These are phyloP conservation scores for Verticillium dahliae DNA, from an alignment of 2,329 filamentous ascomycete genomes.

Conservation along the genomic window DNA sequence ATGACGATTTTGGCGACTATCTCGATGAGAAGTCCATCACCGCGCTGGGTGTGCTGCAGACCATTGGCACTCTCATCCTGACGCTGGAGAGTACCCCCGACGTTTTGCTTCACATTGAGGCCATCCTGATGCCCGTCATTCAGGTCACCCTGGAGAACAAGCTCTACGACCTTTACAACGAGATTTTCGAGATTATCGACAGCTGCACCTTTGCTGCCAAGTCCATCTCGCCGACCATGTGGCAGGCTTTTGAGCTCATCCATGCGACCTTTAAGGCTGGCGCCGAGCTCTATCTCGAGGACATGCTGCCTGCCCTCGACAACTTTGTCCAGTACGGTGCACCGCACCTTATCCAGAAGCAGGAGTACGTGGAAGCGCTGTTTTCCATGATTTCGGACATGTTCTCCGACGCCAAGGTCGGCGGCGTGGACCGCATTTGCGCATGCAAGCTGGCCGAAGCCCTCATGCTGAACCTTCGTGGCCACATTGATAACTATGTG, in stretches of 20 bases:
- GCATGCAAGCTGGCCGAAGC: slow-evolving; percentile 96
- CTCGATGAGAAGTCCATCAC: slow-evolving; percentile 98
- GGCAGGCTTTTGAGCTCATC: slow-evolving; percentile 95
- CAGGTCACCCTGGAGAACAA: slow-evolving; percentile 96
- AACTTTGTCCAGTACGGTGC: slow-evolving; percentile 96
- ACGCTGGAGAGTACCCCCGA: slow-evolving; percentile 96
- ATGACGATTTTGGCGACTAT: slow-evolving; percentile 81
- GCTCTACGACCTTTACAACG: slow-evolving; percentile 95
- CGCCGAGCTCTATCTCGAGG: slow-evolving; percentile 93
- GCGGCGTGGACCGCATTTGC: slow-evolving; percentile 90
- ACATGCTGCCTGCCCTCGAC: slow-evolving; percentile 96
- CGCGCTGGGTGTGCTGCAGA: slow-evolving; percentile 90
- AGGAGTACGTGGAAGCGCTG: slow-evolving; percentile 78
- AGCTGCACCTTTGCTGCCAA: slow-evolving; percentile 98
- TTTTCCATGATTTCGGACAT: slow-evolving; percentile 94
- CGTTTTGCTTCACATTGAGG: slow-evolving; percentile 88
- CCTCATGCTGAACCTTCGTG: slow-evolving; percentile 91
- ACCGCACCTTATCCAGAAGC: slow-evolving; percentile 72
- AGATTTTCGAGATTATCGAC: slow-evolving; percentile 98
- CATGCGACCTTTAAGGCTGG: slow-evolving; percentile 96
- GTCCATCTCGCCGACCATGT: slow-evolving; percentile 93
- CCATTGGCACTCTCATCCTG: slow-evolving; percentile 93
- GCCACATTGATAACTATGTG: slow-evolving; percentile 81
- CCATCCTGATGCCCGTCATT: slow-evolving; percentile 94
- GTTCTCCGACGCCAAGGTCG: slow-evolving; percentile 87